Percentiles rank a stretch among this genome's conserved stretches.
Conservation (phyloP, 164 flowering plant species). For the Vitis riparia region DNA sequence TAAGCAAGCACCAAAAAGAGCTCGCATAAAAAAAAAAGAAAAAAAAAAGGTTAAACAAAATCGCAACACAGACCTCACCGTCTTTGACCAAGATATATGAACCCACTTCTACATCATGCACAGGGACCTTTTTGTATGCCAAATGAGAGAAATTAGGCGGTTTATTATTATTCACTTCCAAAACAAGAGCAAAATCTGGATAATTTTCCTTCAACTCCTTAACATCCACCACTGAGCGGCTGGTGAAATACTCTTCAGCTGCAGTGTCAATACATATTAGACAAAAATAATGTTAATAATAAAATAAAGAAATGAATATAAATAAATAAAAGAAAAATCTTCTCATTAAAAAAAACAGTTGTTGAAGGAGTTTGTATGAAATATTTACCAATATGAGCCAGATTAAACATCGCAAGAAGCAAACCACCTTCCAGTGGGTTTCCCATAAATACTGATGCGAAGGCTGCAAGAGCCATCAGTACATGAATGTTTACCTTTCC, state of each 20-base stretch:
- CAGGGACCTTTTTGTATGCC: constrained; percentile 69
- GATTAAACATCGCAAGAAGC: constrained; percentile 96
- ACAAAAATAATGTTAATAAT: neutral
- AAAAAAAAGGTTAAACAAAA: neutral
- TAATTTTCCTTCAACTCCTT: constrained; percentile 88
- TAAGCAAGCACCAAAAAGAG: neutral
- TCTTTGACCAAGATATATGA: constrained; percentile 89
- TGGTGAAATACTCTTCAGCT: constrained; percentile 98
- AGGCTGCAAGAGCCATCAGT: constrained; percentile 95
- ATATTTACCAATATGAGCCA: constrained; percentile 86
- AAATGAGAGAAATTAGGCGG: constrained; percentile 59
- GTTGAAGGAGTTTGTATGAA: neutral
- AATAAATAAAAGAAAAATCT: neutral
- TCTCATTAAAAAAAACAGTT: neutral
- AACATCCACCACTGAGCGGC: constrained; percentile 89
- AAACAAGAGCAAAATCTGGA: constrained; percentile 88
- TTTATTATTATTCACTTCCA: constrained; percentile 49
- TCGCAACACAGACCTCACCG: constrained; percentile 84
- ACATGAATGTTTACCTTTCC: constrained; percentile 97
- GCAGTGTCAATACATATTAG: constrained; percentile 21
- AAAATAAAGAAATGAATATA: neutral
- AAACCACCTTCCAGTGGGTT: constrained; percentile 92
- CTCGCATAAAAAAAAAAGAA: neutral
- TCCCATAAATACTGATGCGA: constrained; percentile 96
- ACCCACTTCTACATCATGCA: constrained; percentile 76